Base-by-base conservation (phyloP, 495 filamentous ascomycete genomes). In the Penicillium chermesinum region DNA sequence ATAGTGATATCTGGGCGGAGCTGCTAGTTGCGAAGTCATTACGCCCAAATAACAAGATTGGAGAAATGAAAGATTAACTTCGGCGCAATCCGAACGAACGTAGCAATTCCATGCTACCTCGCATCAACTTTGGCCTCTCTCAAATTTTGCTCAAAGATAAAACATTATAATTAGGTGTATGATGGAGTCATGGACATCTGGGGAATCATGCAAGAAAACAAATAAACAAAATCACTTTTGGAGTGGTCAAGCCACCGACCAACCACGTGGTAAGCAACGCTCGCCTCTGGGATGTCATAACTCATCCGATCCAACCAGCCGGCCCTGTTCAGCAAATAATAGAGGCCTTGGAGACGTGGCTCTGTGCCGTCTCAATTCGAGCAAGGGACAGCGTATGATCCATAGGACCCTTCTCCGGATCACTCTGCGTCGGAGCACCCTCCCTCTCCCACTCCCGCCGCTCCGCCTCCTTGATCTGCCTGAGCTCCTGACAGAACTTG, bases 401-500 rank as follows among this genome's bases (percentile, higher is more conserved):
- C 2, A 39, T 39, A 7, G 59, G 40, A 15, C 57, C 38, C 32
- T 43, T 46, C 14, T 55, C 46, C 5, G 60, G 22, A 2, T 37
- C 40, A 21, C 50, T 9, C n/a, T 13, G 7, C 2, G 10, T 35
- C 6, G 10, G 21, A 13, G 48, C 22, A 2, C 38, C 36, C 19
- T 64, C 59, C 25, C 52, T 36, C 33, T 60, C 59, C 13, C 50
- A 18, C 8, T 60, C 55, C 14, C 52, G 22, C 9, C 44, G 32
- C 33, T 66, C 65, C 12, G 41, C 52, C 20, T 66, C 58, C 18
- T 62, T 66, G 15, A 67, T 49, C 1, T 49, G 48, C 54, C 48
- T 85, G 8, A 72, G 43, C 27, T 68, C 58, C 46, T 65, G 69
- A 34, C 60, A 63, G 48, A 72, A 63, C 42, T 62, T 66, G 54